Conservation (phyloP, 2,329 filamentous ascomycete genomes). For the Alternaria atra region DNA sequence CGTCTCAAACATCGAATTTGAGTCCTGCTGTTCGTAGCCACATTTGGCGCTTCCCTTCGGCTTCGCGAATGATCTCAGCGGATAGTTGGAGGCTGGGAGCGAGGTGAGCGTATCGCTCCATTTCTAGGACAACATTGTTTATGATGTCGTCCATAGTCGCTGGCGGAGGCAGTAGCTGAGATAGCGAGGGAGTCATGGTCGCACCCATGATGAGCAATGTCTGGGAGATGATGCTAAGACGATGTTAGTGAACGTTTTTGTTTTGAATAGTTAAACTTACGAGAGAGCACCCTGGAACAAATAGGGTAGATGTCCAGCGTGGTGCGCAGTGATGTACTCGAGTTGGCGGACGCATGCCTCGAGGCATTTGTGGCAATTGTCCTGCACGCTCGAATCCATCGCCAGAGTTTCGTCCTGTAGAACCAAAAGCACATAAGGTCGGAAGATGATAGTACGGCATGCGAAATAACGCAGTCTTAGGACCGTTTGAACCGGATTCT, state of each 20-base stretch:
- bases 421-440: slow-evolving; percentile 82
- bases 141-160: slow-evolving; percentile 76
- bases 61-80: slow-evolving; percentile 83
- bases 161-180: slow-evolving; percentile 67
- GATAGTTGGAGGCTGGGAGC: slow-evolving; percentile 79
- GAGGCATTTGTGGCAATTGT: slow-evolving; percentile 81
- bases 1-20: slow-evolving; percentile 47
- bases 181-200: slow-evolving; percentile 78
- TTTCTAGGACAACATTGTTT: slow-evolving; percentile 77
- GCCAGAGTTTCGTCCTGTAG: slow-evolving; percentile 79
- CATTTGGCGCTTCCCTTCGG: slow-evolving; percentile 72
- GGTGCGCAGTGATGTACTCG: slow-evolving; percentile 80
- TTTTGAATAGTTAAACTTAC: slow-evolving; percentile 37
- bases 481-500: slow-evolving; percentile 81
- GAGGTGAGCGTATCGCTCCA: slow-evolving; percentile 76
- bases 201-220: slow-evolving; percentile 84
- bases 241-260: slow-evolving; percentile 17
- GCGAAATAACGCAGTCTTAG: slow-evolving; percentile 82
- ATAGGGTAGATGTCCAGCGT: slow-evolving; percentile 84
- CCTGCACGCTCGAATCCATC: slow-evolving; percentile 75
- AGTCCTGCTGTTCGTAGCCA: slow-evolving; percentile 58
- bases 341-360: slow-evolving; percentile 82
- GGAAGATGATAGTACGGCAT: slow-evolving; percentile 85
- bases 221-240: slow-evolving; percentile 78
- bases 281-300: slow-evolving; percentile 81